A percentile compares a stretch with the other conserved stretches of the same genome.
These are phyloP conservation scores for Heliamphora pulchella DNA, from an alignment of 179 eudicot genomes.

Conservation along the genomic window DNA sequence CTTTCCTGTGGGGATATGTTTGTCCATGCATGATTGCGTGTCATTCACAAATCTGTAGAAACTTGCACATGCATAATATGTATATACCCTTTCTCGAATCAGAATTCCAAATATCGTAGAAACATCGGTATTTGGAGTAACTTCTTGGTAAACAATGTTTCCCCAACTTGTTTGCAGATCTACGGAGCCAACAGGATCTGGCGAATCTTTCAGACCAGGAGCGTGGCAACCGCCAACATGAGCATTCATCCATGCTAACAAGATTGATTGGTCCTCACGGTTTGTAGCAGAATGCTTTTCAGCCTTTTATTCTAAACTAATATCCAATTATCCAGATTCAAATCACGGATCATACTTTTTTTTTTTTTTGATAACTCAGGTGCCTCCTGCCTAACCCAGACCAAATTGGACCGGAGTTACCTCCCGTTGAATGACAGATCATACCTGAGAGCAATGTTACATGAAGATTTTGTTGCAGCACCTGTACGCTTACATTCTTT, in stretches of 20 bases:
- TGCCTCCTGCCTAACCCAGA: no score
- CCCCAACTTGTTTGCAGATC: constrained; percentile 43
- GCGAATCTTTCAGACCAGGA: constrained; percentile 77
- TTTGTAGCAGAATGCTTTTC: background rate
- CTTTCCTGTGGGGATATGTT: background rate
- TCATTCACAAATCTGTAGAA: background rate
- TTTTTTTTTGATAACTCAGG: no score
- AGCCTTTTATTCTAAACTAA: background rate
- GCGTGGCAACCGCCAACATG: constrained; percentile 94
- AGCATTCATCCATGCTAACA: background rate
- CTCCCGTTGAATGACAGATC: background rate
- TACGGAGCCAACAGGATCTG: constrained; percentile 84
- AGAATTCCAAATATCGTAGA: background rate
- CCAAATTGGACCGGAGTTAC: no score
- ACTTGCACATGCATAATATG: background rate
- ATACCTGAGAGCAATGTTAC: background rate
- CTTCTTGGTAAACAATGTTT: background rate
- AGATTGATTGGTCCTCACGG: background rate
- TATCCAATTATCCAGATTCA: constrained; percentile 7
- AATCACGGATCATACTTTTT: background rate
- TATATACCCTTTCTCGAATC: background rate
- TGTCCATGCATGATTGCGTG: background rate
- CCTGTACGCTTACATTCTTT: background rate
- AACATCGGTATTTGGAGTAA: background rate
- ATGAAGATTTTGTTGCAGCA: background rate